Evolutionary conservation across 1,284 basidiomycete genomes (phyloP).

Genomic region (Phlebopus sp.): DNA sequence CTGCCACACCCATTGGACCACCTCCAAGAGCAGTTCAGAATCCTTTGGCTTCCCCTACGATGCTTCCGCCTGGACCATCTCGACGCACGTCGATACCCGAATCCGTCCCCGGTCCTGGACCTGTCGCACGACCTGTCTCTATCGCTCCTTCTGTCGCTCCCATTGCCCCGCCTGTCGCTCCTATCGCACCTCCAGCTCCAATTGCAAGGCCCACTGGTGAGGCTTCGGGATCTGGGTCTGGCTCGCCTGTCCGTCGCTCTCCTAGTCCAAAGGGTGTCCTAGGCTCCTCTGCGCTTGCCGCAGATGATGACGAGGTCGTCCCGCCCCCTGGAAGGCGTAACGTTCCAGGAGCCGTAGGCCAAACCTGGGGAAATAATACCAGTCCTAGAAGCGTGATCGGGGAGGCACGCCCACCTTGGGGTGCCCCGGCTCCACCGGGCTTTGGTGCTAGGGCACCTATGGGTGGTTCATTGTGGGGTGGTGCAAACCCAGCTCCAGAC

Average conservation of each 20-base stretch:
- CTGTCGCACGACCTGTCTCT: conserved; percentile 53
- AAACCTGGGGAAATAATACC: conserved; percentile 42
- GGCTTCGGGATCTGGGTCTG: conserved; percentile 54
- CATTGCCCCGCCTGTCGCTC: conserved; percentile 21
- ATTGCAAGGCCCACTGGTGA: conserved; percentile 45
- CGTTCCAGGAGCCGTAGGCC: conserved; percentile 41
- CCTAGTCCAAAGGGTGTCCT: conserved; percentile 72
- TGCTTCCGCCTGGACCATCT: conserved; percentile 32
- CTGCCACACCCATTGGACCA: conserved; percentile 56
- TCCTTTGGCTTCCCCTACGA: conserved; percentile 39
- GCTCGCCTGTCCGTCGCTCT: conserved; percentile 61
- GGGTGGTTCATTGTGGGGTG: conserved; percentile 43
- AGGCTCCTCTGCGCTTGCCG: conserved; percentile 71
- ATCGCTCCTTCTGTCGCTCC: conserved; percentile 39
- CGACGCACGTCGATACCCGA: conserved; percentile 34
- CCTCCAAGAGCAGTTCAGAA: conserved; percentile 42
- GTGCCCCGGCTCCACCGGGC: conserved; percentile 35
- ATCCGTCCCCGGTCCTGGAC: conserved; percentile 44
- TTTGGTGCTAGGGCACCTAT: conserved; percentile 39
- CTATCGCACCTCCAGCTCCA: conserved; percentile 22
- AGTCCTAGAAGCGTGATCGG: conserved; percentile 38
- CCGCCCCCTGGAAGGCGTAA: conserved; percentile 44
- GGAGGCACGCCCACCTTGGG: conserved; percentile 45
- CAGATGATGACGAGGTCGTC: conserved; percentile 79
- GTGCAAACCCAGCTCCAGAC: conserved; percentile 35